phyloP scores from a whole-genome alignment of 1,284 basidiomycete genomes.

The Paramarasmius palmivorus region DNA sequence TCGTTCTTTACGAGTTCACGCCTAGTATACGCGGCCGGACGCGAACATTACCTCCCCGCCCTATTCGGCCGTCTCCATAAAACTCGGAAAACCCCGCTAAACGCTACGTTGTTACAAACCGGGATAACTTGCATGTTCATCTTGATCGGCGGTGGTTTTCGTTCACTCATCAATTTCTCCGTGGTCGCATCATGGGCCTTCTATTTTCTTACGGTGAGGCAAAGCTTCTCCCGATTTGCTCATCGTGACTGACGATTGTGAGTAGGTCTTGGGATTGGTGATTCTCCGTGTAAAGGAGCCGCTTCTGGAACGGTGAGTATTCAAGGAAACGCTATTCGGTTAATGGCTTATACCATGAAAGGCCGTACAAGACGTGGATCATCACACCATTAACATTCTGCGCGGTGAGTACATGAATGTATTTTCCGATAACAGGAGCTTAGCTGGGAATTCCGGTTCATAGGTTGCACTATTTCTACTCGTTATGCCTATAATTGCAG shows the following conservation, averaged over 20 bases:
- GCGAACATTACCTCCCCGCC: slow-evolving; percentile 85
- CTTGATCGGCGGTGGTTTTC: slow-evolving; percentile 84
- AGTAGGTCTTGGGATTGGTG: slow-evolving; percentile 82
- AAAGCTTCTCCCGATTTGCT: slow-evolving; percentile 9
- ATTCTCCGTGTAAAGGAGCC: slow-evolving; percentile 92
- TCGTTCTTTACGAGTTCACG: slow-evolving; percentile 83
- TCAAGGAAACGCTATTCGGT: not conserved
- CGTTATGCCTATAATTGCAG: slow-evolving; percentile 93
- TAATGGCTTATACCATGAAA: slow-evolving; percentile 24
- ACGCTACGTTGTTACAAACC: slow-evolving; percentile 82
- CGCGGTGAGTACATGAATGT: slow-evolving; percentile 55
- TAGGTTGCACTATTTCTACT: slow-evolving; percentile 90
- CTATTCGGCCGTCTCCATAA: slow-evolving; percentile 78
- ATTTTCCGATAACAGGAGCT: slow-evolving; percentile 1
- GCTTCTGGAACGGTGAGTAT: slow-evolving; percentile 69
- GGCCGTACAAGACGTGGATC: slow-evolving; percentile 92
- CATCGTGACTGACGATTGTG: not conserved
- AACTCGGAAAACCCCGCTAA: slow-evolving; percentile 79
- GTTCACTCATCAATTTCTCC: slow-evolving; percentile 85
- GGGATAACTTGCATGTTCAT: slow-evolving; percentile 77
- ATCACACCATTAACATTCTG: slow-evolving; percentile 91
- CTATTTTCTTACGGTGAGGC: slow-evolving; percentile 81
- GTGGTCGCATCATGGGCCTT: slow-evolving; percentile 90
- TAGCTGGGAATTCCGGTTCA: slow-evolving; percentile 11
- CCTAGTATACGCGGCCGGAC: slow-evolving; percentile 86